These are phyloP conservation scores for Mycoemilia scoparia DNA, from an alignment of 192 early-diverging fungal species.

Conservation along the genomic window DNA sequence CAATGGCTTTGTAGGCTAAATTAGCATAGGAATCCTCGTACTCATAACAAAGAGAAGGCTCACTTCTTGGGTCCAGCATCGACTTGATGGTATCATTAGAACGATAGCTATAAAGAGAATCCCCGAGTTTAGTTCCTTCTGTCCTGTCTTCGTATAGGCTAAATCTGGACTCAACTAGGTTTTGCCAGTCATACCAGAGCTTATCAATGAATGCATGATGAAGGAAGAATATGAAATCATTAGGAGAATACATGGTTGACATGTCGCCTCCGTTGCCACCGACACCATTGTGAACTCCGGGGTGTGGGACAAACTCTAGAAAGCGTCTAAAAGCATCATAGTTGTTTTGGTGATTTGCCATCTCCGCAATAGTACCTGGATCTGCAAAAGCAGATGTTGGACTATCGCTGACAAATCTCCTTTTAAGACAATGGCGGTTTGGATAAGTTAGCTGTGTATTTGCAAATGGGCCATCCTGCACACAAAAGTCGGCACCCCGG, in stretches of 20 bases:
- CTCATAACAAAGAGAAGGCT: too few relatives aligned
- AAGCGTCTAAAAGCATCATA: conserved; percentile 26
- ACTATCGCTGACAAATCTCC: conserved; percentile 16
- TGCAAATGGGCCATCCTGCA: conserved; percentile 19
- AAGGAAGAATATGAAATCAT: conserved; percentile 45
- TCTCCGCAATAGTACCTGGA: conserved; percentile 22
- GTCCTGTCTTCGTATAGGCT: conserved; percentile 23
- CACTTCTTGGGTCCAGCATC: too few relatives aligned
- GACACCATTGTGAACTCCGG: conserved; percentile 28
- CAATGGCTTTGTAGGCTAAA: too few relatives aligned
- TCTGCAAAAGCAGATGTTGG: conserved; percentile 25
- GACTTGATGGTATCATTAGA: too few relatives aligned
- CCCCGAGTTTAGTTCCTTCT: too few relatives aligned
- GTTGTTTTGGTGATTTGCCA: conserved; percentile 17
- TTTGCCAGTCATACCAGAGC: conserved; percentile 41
- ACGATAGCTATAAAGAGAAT: too few relatives aligned
- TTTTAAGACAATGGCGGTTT: conserved; percentile 23
- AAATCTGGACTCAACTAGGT: conserved; percentile 19
- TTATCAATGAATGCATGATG: conserved; percentile 46
- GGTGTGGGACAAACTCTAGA: conserved; percentile 28
- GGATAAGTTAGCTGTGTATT: conserved; percentile 23
- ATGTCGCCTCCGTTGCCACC: conserved; percentile 32
- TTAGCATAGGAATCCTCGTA: too few relatives aligned
- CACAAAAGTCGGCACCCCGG: conserved; percentile 7
- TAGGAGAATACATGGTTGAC: conserved; percentile 34